Base-by-base conservation (phyloP, 1,284 basidiomycete species). In the Hemileia vastatrix region DNA sequence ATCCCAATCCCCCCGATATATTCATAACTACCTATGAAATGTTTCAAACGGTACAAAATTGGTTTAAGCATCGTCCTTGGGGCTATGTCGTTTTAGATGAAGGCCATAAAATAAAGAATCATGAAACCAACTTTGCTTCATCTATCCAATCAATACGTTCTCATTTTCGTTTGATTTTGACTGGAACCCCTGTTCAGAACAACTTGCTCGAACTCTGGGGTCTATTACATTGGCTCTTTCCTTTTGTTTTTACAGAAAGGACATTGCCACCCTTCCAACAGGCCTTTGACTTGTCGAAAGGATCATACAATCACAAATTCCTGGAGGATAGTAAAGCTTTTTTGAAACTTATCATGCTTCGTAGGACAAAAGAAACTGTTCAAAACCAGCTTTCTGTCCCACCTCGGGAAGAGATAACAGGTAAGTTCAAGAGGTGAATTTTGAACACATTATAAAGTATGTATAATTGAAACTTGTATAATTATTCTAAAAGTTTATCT, bases 121-220 rank as follows among this genome's bases (percentile, higher is more conserved):
- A 78, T 0, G 80, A 79, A 2, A 81, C 81, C 5, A 76, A 77
- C 5, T 57, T 82, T 4, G 69, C 82, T 0, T 63, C 71, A 40
- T 79, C 79, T 57, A 66, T 83, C 2, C 78, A 80, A 55, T 77
- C 79, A 24, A 60, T 83, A 13, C 79, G 81, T n/a, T 78, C 80
- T 6, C 64, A 81, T 51, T 79, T 80, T 71, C 78, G 83, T 52
- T 70, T 84, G 24, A 79, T 84, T 62, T 74, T 84, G 40, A 84
- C 82, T 0, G 83, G 83, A 2, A 84, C 83, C 0, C 84, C 83
- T 0, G 78, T 85, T 0, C 83, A 85, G 65, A 84, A 84, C 66
- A 82, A 85, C 65, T 72, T 84, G 6, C 70, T 79, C n/a, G 83
- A 84, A 68, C 75, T 84, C 36, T 65, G 45, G 66, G 36, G 58